Evolutionary conservation across 2,329 filamentous ascomycete genomes (phyloP).

Genomic region (Epichloe gansuensis): DNA sequence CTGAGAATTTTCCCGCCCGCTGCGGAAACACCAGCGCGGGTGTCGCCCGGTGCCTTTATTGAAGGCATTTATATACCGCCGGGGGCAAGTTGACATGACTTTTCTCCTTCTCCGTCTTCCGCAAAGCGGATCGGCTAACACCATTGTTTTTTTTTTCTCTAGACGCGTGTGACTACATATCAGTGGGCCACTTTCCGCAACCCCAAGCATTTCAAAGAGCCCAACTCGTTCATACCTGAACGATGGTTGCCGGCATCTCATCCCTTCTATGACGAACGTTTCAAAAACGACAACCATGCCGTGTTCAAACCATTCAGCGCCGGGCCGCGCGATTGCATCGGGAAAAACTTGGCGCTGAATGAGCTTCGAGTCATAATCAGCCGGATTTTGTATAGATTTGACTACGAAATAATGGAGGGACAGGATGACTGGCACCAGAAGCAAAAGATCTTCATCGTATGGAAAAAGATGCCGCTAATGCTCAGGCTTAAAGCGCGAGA

Average conservation of each 20-base stretch:
- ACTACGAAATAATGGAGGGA: slow-evolving; percentile 21
- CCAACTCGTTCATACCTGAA: slow-evolving; percentile 33
- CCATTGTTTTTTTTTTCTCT: not conserved
- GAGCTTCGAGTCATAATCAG: slow-evolving; percentile 36
- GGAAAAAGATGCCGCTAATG: slow-evolving; percentile 11
- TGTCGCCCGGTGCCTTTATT: slow-evolving; percentile 20
- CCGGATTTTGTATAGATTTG: slow-evolving; percentile 32
- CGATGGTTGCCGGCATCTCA: slow-evolving; percentile 23
- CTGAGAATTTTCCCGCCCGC: slow-evolving; percentile 27
- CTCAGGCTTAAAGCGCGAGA: not conserved
- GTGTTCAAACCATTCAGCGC: slow-evolving; percentile 25
- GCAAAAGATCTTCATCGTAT: slow-evolving; percentile 10
- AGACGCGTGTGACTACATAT: slow-evolving; percentile 30
- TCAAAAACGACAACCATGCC: slow-evolving; percentile 24
- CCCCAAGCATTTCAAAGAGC: slow-evolving; percentile 29
- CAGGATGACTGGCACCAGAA: slow-evolving; percentile 11
- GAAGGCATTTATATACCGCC: slow-evolving; percentile 22
- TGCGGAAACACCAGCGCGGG: slow-evolving; percentile 16
- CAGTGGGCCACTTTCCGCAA: slow-evolving; percentile 33
- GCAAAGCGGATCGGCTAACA: not conserved
- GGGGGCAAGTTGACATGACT: slow-evolving; percentile 15
- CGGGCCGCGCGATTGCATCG: slow-evolving; percentile 28
- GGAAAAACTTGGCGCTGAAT: slow-evolving; percentile 28
- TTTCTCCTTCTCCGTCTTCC: too few species aligned
- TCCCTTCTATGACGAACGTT: slow-evolving; percentile 22